phyloP scores from a whole-genome alignment of 164 flowering plant species.

The Kalanchoe fedtschenkoi region DNA sequence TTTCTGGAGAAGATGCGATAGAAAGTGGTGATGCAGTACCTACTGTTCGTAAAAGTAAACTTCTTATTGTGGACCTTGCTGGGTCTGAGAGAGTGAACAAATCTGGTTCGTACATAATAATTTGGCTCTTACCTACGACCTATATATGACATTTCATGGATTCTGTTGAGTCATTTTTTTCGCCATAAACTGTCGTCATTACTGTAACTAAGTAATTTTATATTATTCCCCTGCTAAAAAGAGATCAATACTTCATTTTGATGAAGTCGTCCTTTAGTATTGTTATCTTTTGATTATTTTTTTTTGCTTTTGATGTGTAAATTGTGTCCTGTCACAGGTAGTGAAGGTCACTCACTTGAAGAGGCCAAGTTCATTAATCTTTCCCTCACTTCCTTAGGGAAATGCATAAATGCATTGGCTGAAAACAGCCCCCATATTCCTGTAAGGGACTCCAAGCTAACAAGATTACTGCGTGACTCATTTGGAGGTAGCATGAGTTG shows the following conservation, averaged over 20 bases:
- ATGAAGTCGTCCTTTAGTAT: not conserved
- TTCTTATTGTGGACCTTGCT: conserved; percentile 87
- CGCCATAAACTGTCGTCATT: not conserved
- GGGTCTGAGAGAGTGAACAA: conserved; percentile 89
- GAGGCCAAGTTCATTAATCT: conserved; percentile 94
- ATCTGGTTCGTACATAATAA: conserved; percentile 46
- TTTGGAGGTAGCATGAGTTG: conserved; percentile 64
- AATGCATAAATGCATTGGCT: conserved; percentile 93
- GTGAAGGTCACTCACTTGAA: conserved; percentile 75
- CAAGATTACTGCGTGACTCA: conserved; percentile 90
- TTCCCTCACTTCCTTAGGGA: conserved; percentile 87
- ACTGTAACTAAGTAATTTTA: not conserved
- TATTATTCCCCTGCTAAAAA: not conserved
- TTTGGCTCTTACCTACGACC: not conserved
- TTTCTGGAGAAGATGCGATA: conserved; percentile 15
- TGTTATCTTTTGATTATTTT: not conserved
- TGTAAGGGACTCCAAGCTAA: conserved; percentile 79
- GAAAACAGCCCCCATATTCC: conserved; percentile 88
- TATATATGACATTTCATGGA: not conserved
- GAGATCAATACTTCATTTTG: not conserved
- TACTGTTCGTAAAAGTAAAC: conserved; percentile 61
- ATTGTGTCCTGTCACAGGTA: conserved; percentile 42
- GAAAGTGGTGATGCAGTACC: conserved; percentile 22
- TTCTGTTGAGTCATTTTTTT: not conserved
- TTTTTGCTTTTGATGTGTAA: not conserved